A percentile compares a stretch with the other conserved stretches of the same genome.
Conservation (phyloP, 352 stramenopile species). For the Phytophthora melonis region DNA sequence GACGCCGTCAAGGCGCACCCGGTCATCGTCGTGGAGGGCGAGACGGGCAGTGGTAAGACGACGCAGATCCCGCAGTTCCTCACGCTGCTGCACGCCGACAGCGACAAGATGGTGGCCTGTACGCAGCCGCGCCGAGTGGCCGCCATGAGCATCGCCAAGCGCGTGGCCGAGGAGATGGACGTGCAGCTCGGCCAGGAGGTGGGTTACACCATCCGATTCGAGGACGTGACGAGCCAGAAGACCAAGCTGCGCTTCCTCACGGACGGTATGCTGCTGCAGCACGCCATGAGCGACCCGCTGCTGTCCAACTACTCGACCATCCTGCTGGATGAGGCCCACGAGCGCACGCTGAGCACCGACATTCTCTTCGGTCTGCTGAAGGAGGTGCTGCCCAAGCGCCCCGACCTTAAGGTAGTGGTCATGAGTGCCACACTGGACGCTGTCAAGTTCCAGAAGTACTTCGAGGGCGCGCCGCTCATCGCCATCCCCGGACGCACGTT, state of each 20-base stretch:
- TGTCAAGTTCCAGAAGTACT: constrained; percentile 96
- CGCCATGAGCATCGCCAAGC: constrained; percentile 97
- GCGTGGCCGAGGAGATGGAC: constrained; percentile 99
- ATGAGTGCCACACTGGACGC: constrained; percentile 99
- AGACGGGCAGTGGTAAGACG: constrained; percentile 98
- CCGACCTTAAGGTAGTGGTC: constrained; percentile 98
- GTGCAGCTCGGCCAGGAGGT: constrained; percentile 97
- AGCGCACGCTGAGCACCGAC: constrained; percentile 97
- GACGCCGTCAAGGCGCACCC: constrained; percentile 94
- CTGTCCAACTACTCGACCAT: constrained; percentile 97
- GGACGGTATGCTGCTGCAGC: constrained; percentile 97
- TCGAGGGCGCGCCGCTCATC: constrained; percentile 94
- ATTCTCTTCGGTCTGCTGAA: constrained; percentile 98
- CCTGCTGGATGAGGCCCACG: constrained; percentile 98
- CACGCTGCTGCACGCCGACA: constrained; percentile 78
- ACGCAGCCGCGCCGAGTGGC: constrained; percentile 98
- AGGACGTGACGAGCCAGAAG: constrained; percentile 93
- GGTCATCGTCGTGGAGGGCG: constrained; percentile 98
- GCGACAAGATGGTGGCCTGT: constrained; percentile 91
- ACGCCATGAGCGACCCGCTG: constrained; percentile 97
- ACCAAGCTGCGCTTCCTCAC: constrained; percentile 90
- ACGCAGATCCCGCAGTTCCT: constrained; percentile 97
- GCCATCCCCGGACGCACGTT: constrained; percentile 97
- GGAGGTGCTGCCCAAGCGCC: constrained; percentile 94
- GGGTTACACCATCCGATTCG: constrained; percentile 99